These are phyloP conservation scores for Brassica balearica DNA, from an alignment of 441 rosid genomes.

Conservation along the genomic window DNA sequence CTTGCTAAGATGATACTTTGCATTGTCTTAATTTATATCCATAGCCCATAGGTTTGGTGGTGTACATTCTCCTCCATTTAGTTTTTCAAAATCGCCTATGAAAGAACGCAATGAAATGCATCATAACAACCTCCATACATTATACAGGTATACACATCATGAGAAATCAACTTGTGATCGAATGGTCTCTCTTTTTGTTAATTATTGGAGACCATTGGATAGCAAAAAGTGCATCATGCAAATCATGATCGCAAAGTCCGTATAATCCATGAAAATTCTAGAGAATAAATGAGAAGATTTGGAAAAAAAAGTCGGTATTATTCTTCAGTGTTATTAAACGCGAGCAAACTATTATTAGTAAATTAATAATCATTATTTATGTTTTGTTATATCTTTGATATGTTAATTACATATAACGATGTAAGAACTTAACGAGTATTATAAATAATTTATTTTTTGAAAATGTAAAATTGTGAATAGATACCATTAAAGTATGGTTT, in stretches of 20 bases:
- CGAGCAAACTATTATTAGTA: background rate
- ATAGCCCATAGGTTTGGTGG: background rate
- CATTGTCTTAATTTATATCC: background rate
- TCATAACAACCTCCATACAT: background rate
- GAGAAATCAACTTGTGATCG: background rate
- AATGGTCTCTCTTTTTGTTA: background rate
- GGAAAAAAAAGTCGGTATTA: background rate
- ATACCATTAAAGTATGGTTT: background rate
- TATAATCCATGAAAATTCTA: background rate
- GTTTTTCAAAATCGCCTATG: background rate
- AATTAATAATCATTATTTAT: background rate
- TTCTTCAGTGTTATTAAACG: background rate
- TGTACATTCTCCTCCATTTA: background rate
- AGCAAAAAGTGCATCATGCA: background rate
- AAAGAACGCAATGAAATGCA: background rate
- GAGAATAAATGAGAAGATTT: conserved; percentile 1
- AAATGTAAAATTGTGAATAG: background rate
- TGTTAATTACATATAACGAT: background rate
- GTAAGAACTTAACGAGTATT: background rate
- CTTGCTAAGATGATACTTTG: background rate
- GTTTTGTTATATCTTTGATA: too few species aligned
- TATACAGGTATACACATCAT: background rate
- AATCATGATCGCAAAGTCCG: background rate
- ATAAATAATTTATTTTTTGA: background rate
- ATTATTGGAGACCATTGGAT: background rate